These are phyloP conservation scores for Medicago lupulina DNA, from an alignment of 306 rosid genomes.

Conservation along the genomic window DNA sequence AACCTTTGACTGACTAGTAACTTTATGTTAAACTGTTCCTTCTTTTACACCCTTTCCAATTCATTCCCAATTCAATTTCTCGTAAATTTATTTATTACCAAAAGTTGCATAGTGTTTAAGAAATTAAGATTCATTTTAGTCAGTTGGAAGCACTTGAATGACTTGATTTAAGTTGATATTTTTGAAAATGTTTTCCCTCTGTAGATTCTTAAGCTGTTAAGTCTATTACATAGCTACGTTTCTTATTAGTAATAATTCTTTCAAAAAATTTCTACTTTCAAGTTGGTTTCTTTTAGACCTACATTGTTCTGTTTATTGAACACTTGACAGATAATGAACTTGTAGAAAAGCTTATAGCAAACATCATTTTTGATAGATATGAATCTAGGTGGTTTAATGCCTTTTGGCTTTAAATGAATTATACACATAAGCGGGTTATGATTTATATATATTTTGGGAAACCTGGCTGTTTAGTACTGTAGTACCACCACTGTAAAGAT, in stretches of 20 bases:
- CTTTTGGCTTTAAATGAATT: constrained; percentile 19
- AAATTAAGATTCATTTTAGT: neutral
- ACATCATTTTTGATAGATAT: neutral
- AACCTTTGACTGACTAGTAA: no score
- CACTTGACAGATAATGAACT: constrained; percentile 19
- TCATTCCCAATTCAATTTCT: no score
- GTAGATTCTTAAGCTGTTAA: constrained; percentile 4
- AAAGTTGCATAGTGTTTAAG: neutral
- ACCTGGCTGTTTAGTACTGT: neutral
- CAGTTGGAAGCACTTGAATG: neutral
- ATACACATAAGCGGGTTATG: neutral
- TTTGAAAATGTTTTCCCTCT: neutral
- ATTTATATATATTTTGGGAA: neutral
- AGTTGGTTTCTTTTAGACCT: no score
- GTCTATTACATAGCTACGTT: neutral
- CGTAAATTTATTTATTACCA: neutral
- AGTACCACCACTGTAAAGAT: constrained; percentile 20
- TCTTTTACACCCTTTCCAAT: neutral
- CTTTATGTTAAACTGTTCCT: neutral
- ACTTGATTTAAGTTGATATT: neutral
- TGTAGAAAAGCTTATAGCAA: neutral
- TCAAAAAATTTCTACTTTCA: neutral
- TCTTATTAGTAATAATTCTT: neutral
- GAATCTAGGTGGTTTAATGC: constrained; percentile 12
- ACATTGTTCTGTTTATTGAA: constrained; percentile 5